These are phyloP conservation scores for Syzygium oleosum DNA, from an alignment of 345 rosid genomes.

Conservation along the genomic window DNA sequence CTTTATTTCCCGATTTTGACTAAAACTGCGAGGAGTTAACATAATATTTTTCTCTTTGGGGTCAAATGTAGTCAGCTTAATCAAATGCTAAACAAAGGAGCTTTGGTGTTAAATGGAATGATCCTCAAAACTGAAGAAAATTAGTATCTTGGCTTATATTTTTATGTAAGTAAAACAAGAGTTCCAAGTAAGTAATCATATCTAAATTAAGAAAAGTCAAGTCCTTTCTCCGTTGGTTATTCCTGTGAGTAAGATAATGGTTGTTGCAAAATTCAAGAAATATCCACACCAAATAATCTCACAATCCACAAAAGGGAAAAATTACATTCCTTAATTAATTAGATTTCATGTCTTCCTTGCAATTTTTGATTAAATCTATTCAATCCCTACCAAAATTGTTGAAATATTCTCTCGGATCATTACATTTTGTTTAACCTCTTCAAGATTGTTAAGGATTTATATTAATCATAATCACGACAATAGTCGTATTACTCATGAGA, in stretches of 20 bases:
- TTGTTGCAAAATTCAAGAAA: too few relatives aligned
- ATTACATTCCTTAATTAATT: background rate
- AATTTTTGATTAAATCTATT: background rate
- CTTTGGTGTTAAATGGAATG: too few relatives aligned
- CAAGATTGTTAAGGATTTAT: background rate
- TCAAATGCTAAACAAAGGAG: too few relatives aligned
- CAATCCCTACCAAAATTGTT: background rate
- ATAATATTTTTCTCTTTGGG: background rate
- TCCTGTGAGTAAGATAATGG: too few relatives aligned
- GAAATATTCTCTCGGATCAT: background rate
- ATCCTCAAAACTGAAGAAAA: background rate
- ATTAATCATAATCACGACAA: rapidly evolving
- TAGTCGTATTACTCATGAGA: rapidly evolving
- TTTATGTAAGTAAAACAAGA: background rate
- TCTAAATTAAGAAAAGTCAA: background rate
- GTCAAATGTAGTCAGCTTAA: background rate
- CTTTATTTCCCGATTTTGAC: background rate
- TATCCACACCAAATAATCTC: too few relatives aligned
- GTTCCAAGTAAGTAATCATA: background rate
- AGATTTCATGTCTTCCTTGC: background rate
- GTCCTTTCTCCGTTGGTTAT: too few relatives aligned
- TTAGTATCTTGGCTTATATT: background rate
- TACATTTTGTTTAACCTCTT: background rate
- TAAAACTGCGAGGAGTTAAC: background rate
- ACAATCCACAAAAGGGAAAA: background rate